Percentiles rank a stretch among this genome's conserved stretches.
These are phyloP conservation scores for Elongisporangium senticosum DNA, from an alignment of 352 stramenopile genomes.

Conservation along the genomic window DNA sequence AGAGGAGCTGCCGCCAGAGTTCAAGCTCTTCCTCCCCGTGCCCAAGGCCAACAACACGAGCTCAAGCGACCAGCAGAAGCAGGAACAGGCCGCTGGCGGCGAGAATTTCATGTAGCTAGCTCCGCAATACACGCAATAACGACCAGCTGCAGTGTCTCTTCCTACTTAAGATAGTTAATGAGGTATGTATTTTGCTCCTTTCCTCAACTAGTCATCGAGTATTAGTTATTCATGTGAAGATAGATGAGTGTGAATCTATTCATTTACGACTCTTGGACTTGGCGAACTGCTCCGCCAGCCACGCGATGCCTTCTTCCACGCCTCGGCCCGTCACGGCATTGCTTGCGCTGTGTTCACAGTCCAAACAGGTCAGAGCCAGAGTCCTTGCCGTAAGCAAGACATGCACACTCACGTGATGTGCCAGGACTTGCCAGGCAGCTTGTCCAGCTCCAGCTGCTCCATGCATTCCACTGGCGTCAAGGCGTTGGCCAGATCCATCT, in stretches of 20 bases:
- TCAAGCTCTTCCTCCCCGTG: constrained; percentile 96
- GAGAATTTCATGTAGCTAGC: constrained; percentile 35
- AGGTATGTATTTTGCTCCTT: not conserved
- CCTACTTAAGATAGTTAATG: not conserved
- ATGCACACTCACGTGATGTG: constrained; percentile 64
- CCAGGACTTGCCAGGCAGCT: constrained; percentile 75
- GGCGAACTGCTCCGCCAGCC: constrained; percentile 72
- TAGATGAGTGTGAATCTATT: not conserved
- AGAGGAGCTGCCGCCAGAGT: constrained; percentile 95
- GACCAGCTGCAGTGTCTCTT: no score
- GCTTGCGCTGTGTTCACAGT: constrained; percentile 42
- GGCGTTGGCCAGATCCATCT: constrained; percentile 74
- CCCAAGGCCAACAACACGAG: constrained; percentile 73
- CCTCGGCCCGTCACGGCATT: constrained; percentile 76
- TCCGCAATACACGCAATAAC: not conserved
- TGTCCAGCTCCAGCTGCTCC: constrained; percentile 72
- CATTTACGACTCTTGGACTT: constrained; percentile 60
- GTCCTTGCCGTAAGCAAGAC: not conserved
- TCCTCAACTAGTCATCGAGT: not conserved
- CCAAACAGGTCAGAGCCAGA: not conserved
- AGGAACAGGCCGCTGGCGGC: constrained; percentile 15
- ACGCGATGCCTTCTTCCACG: constrained; percentile 77
- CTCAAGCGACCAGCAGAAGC: constrained; percentile 37
- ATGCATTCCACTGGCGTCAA: constrained; percentile 79
- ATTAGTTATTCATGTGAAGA: not conserved